Conservation (phyloP, 139 green algal genomes). For the Picochlorum sp. region DNA sequence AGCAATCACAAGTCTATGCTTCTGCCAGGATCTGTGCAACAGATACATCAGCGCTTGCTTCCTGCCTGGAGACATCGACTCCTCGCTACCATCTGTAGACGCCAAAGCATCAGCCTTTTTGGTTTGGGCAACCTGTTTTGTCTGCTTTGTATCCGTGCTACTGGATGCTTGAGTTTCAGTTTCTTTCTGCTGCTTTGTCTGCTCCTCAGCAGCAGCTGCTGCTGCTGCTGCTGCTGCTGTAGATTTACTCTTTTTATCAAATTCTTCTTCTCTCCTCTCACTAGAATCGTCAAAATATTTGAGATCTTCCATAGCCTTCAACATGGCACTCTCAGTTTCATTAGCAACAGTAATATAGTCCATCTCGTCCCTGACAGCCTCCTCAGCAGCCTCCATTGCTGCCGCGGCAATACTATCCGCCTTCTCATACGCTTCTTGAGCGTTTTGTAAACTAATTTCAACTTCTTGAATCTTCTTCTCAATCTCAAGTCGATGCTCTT, state of each 20-base stretch:
- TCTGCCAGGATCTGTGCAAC: too few species aligned
- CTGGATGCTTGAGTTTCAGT: conserved; percentile 7
- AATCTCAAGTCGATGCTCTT: conserved; percentile 4
- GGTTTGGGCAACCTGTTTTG: not conserved
- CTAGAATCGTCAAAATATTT: conserved; percentile 27
- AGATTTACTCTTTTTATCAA: conserved; percentile 12
- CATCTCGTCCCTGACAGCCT: conserved; percentile 74
- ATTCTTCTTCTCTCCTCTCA: conserved; percentile 19
- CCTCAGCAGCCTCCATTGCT: conserved; percentile 70
- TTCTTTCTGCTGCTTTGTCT: not conserved
- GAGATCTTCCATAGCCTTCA: conserved; percentile 54
- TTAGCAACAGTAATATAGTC: conserved; percentile 50
- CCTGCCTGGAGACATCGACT: not conserved
- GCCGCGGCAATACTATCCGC: conserved; percentile 54
- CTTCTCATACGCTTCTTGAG: conserved; percentile 15
- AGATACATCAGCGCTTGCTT: too few species aligned
- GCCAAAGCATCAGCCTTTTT: not conserved
- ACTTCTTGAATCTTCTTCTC: conserved; percentile 21
- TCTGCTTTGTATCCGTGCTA: not conserved
- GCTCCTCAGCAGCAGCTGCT: conserved; percentile 1
- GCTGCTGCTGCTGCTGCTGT: too few species aligned
- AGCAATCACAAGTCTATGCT: too few species aligned
- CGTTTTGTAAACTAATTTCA: conserved; percentile 11
- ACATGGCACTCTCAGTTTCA: conserved; percentile 50
- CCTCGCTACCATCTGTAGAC: not conserved